Base-by-base conservation (phyloP, 306 rosid genomes). In the Prunus mume region DNA sequence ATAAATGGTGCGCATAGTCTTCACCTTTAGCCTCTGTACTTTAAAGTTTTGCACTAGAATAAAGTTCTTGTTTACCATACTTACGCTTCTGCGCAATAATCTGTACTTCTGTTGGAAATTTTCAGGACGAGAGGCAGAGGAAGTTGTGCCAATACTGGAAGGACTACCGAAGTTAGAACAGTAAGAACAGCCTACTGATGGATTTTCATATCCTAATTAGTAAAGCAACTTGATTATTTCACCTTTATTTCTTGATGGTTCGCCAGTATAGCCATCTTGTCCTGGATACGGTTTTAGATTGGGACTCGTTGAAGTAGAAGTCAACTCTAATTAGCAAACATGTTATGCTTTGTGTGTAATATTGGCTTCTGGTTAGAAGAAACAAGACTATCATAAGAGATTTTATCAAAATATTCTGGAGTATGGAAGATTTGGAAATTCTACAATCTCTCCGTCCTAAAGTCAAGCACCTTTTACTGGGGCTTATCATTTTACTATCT, bases 41-140 rank as follows among this genome's bases (percentile, higher is more conserved):
- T 54, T 73, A 46, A n/a, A 46, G 56, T 68, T 30, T 67, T 68
- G 7, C 20, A 78, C 74, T 65, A 70, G 19, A 50, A 34, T 27
- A 56, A 34, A 43, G n/a, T 52, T n/a, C 18, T 13, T 12, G n/a
- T 60, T 55, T 73, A 22, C 71, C 15, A 41, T 50, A 49, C 65
- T 67, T 80, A 61, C 56, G 14, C 71, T 54, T 24, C 12, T 58
- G 64, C 66, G 69, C 81, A 64, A 28, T 46, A 69, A 72, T 66
- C 47, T 45, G 47, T 71, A 49, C 52, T 6, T 72, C 62, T 66
- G 5, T 69, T 30, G 78, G 43, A 61, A 34, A 41, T 80, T 62
- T 81, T 71, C 91, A 95, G 99, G 99, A 78, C 81, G 99, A 72
- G 97, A 95, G 88, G 99, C 97, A 45, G 86, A 64, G 43, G 97